Base-by-base conservation (phyloP, 306 rosid genomes). In the Urtica urens region DNA sequence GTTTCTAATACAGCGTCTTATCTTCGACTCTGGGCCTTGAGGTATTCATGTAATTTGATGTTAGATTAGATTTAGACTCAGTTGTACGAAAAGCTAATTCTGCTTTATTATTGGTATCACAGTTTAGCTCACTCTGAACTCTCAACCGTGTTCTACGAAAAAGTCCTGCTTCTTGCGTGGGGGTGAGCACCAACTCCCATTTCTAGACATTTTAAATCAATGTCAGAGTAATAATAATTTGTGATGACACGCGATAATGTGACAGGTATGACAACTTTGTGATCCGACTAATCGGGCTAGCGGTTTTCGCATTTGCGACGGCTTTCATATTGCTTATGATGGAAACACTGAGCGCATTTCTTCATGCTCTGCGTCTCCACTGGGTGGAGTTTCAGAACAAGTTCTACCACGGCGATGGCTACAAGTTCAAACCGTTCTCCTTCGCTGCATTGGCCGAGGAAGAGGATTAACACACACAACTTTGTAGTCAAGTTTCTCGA, bases 1-100 rank as follows among this genome's bases (percentile, higher is more conserved):
- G 99, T 92, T 71, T 92, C 99, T 24, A 92, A 92, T 72, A 92
- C 99, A 0, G 99, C 99, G 21, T 92, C 99, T 13, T 92, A 92
- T 78, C 99, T 92, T 57, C 99, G 99, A 58, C 95, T 92, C 39
- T 92, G 99, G 99, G 99, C 99, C 65, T 78, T 92, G 49, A 92
- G 99, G 99, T 85, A 9, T 63, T 58, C n/a, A n/a, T n/a, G n/a
- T n/a, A n/a, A n/a, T n/a, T n/a, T n/a, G n/a, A n/a, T n/a, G n/a
- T n/a, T n/a, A n/a, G n/a, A n/a, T n/a, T n/a, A n/a, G n/a, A n/a
- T n/a, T n/a, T n/a, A n/a, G n/a, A n/a, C n/a, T n/a, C n/a, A n/a
- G n/a, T n/a, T n/a, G n/a, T n/a, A n/a, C n/a, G n/a, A n/a, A n/a
- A n/a, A n/a, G n/a, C n/a, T n/a, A n/a, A n/a, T n/a, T n/a, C n/a